Evolutionary conservation across 805 yeast genomes (phyloP).

Genomic region (Blastobotrys muscicola): DNA sequence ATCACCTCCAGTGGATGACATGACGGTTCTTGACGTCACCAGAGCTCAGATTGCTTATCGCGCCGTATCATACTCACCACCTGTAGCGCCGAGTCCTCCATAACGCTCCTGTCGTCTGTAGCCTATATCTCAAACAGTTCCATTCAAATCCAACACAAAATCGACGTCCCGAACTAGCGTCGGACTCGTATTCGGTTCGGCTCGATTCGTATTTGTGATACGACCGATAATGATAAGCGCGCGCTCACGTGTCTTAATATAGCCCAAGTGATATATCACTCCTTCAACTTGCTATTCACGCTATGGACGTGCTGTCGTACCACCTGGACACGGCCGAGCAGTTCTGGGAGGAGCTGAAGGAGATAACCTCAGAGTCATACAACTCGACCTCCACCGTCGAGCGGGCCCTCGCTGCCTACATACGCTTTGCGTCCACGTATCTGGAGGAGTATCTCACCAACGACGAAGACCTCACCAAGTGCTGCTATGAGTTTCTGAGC

Average conservation of each 20-base stretch:
- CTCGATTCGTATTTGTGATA: too few relatives aligned
- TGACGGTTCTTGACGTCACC: too few relatives aligned
- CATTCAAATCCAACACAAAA: not conserved
- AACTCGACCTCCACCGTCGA: constrained; percentile 33
- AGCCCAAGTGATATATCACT: not conserved
- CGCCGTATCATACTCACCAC: not conserved
- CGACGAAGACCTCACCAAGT: constrained; percentile 31
- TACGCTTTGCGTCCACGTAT: constrained; percentile 20
- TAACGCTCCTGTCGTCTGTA: not conserved
- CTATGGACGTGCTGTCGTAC: constrained; percentile 24
- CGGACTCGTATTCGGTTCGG: too few relatives aligned
- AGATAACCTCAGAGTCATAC: constrained; percentile 34
- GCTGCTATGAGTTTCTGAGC: constrained; percentile 39
- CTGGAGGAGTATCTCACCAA: constrained; percentile 16
- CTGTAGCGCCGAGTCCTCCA: constrained; percentile 17
- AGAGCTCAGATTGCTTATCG: too few relatives aligned
- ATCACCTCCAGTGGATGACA: too few relatives aligned
- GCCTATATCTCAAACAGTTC: too few relatives aligned
- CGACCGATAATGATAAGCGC: too few relatives aligned
- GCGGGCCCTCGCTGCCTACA: constrained; percentile 17
- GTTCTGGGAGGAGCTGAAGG: constrained; percentile 40
- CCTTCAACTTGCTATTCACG: not conserved
- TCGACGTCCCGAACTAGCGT: not conserved
- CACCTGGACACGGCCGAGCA: constrained; percentile 23
- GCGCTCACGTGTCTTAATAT: too few relatives aligned